Conservation (phyloP, 805 yeast genomes). For the Yarrowia porcina region DNA sequence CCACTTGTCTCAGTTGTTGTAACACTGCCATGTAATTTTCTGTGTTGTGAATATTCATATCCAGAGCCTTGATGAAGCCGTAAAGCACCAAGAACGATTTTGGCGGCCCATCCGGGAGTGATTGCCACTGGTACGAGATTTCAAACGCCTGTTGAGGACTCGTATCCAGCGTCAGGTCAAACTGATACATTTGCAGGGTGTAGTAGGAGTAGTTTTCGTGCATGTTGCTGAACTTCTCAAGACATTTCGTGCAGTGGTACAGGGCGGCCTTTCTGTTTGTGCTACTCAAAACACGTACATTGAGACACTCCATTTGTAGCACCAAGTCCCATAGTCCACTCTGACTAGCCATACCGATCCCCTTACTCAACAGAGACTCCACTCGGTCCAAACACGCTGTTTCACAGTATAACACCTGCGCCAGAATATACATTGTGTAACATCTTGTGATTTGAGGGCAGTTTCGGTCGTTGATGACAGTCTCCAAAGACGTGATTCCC, state of each 20-base stretch:
- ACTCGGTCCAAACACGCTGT: slow-evolving; percentile 12
- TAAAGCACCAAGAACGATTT: slow-evolving; percentile 15
- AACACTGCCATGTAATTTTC: background rate
- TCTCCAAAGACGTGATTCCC: slow-evolving; percentile 13
- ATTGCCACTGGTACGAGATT: background rate
- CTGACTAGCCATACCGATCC: slow-evolving; percentile 10
- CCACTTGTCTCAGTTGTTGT: background rate
- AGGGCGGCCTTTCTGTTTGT: slow-evolving; percentile 8
- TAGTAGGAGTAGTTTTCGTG: slow-evolving; percentile 16
- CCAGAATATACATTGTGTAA: slow-evolving; percentile 22
- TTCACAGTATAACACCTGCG: slow-evolving; percentile 25
- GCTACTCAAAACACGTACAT: background rate
- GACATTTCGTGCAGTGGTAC: slow-evolving; percentile 6
- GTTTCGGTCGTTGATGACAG: slow-evolving; percentile 23
- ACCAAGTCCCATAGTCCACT: slow-evolving; percentile 19
- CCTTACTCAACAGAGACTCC: slow-evolving; percentile 22
- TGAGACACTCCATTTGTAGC: slow-evolving; percentile 26
- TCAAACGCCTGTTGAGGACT: slow-evolving; percentile 10
- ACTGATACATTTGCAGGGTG: background rate
- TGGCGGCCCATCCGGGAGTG: slow-evolving; percentile 8
- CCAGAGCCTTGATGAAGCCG: background rate
- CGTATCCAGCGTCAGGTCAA: background rate
- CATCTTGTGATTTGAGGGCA: slow-evolving; percentile 17
- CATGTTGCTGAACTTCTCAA: slow-evolving; percentile 2
- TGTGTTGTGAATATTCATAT: background rate